These are phyloP conservation scores for Thalassia testudinum DNA, from an alignment of 116 monocot genomes.

Conservation along the genomic window DNA sequence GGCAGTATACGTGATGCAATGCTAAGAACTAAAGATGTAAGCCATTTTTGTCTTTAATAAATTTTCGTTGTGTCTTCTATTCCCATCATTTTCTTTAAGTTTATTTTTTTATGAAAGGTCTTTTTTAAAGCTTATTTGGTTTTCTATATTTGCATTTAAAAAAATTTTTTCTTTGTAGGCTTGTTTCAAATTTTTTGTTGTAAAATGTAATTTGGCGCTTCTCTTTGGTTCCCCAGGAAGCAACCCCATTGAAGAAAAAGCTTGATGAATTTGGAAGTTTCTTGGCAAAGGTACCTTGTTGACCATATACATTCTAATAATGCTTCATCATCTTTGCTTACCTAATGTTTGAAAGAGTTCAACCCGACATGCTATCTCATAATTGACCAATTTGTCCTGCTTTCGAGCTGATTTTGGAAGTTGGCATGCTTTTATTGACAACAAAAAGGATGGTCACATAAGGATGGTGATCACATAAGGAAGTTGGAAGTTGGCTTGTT, in stretches of 20 bases:
- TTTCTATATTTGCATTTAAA: background rate
- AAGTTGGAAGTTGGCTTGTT: too few species aligned
- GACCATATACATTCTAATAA: too few species aligned
- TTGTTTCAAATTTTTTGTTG: background rate
- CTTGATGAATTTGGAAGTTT: constrained; percentile 99
- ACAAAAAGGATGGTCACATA: too few species aligned
- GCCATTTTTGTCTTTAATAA: constrained; percentile 2
- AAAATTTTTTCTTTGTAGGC: background rate
- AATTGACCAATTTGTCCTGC: too few species aligned
- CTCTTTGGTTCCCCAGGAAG: constrained; percentile 52
- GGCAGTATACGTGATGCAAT: constrained; percentile 98
- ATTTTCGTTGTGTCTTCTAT: background rate
- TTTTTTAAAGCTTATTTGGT: background rate
- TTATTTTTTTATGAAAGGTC: background rate
- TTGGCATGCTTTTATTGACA: too few species aligned
- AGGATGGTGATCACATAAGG: too few species aligned
- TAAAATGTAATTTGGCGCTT: background rate
- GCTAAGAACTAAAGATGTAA: constrained; percentile 92
- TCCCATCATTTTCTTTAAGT: background rate
- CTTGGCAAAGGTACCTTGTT: constrained; percentile 64
- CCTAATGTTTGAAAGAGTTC: too few species aligned
- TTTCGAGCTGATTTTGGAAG: too few species aligned
- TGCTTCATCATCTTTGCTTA: too few species aligned
- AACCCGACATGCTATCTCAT: too few species aligned
- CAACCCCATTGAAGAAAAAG: constrained; percentile 95